Conservation (phyloP, 331 rosid species). For the Cydonia oblonga region DNA sequence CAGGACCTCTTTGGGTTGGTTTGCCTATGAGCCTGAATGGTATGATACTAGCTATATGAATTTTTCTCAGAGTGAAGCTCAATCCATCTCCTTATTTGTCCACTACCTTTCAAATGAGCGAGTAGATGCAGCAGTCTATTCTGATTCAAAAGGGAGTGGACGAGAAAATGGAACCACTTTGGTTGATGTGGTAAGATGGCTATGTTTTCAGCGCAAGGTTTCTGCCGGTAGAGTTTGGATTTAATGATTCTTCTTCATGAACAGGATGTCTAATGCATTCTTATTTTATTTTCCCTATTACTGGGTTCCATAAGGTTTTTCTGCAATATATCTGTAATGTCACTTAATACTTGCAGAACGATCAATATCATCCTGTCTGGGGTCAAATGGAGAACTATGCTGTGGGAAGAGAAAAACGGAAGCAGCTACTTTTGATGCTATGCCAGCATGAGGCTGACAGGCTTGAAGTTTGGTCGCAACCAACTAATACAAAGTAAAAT, state of each 20-base stretch:
- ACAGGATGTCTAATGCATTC: background rate
- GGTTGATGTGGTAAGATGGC: constrained; percentile 56
- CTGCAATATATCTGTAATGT: background rate
- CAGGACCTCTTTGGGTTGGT: constrained; percentile 96
- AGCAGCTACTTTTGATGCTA: constrained; percentile 75
- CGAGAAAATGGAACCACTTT: constrained; percentile 59
- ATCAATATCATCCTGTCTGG: constrained; percentile 87
- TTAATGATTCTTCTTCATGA: constrained; percentile 1
- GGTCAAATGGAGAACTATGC: constrained; percentile 86
- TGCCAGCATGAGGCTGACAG: constrained; percentile 96
- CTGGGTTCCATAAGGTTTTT: constrained; percentile 8
- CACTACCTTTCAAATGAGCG: constrained; percentile 69
- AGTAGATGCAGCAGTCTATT: constrained; percentile 41
- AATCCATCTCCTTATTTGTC: constrained; percentile 72
- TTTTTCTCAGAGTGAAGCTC: constrained; percentile 91
- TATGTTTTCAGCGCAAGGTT: constrained; percentile 2
- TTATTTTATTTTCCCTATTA: constrained; percentile 6
- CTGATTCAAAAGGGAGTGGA: constrained; percentile 57
- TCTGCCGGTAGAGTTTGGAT: constrained; percentile 1
- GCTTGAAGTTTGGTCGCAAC: constrained; percentile 98
- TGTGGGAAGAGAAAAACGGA: constrained; percentile 73
- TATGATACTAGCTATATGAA: constrained; percentile 60
- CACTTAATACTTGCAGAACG: constrained; percentile 39
- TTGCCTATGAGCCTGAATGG: constrained; percentile 82
- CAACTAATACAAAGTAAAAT: constrained; percentile 73